Percentiles rank a stretch among this genome's conserved stretches.
Evolutionary conservation across 2,329 filamentous ascomycete species (phyloP).

Genomic region (Claviceps humidiphila): DNA sequence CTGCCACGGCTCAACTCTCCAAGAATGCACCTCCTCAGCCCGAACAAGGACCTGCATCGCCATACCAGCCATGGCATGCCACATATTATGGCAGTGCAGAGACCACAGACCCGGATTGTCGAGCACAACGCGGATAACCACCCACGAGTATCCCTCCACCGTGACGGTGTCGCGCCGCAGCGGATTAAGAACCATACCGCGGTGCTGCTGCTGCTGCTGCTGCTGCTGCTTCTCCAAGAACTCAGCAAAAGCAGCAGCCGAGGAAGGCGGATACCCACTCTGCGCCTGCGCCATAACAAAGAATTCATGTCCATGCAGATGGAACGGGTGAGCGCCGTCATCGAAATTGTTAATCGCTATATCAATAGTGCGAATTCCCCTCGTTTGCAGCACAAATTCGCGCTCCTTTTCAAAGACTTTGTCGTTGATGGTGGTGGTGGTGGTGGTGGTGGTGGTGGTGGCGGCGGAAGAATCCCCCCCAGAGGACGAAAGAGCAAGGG

Average conservation of each 20-base stretch:
- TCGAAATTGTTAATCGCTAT: conserved; percentile 48
- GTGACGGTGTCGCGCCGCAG: conserved; percentile 31
- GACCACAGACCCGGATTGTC: conserved; percentile 47
- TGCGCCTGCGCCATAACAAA: conserved; percentile 27
- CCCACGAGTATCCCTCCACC: conserved; percentile 40
- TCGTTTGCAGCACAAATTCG: conserved; percentile 34
- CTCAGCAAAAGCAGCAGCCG: conserved; percentile 10
- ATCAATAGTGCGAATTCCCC: conserved; percentile 39
- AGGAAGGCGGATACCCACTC: conserved; percentile 21
- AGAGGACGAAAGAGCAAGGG: no score
- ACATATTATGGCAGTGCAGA: conserved; percentile 45
- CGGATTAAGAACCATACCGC: conserved; percentile 15
- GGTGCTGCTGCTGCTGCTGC: background rate
- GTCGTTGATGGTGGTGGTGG: conserved; percentile 16
- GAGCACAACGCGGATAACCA: conserved; percentile 37
- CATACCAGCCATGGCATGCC: conserved; percentile 46
- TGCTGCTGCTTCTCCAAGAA: conserved; percentile 12
- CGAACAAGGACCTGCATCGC: conserved; percentile 41
- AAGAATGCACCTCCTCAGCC: conserved; percentile 15
- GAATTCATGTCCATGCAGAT: conserved; percentile 49
- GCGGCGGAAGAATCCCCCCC: background rate
- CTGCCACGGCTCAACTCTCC: conserved; percentile 13
- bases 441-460: conserved; percentile 3
- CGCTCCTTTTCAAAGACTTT: conserved; percentile 14
- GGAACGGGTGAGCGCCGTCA: conserved; percentile 30